phyloP scores from a whole-genome alignment of 2,329 filamentous ascomycete species.

The Fragosphaeria purpurea region DNA sequence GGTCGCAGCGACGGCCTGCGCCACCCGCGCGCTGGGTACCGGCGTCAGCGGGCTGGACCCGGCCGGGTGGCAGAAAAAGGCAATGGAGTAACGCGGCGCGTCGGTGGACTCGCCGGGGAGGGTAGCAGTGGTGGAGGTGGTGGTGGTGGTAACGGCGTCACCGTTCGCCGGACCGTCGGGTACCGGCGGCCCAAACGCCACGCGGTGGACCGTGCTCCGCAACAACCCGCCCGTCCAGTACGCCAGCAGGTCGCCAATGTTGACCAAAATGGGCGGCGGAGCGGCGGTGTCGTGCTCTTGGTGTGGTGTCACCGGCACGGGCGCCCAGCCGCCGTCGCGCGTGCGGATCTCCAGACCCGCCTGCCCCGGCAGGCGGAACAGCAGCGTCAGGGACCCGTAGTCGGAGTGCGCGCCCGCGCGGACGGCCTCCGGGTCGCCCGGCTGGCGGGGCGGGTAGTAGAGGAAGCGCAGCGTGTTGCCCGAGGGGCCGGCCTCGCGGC shows the following conservation, averaged over 20 bases:
- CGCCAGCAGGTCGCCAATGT: conserved; percentile 59
- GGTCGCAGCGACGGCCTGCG: conserved; percentile 24
- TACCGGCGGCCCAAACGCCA: conserved; percentile 48
- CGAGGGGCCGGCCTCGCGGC: conserved; percentile 33
- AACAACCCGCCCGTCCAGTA: conserved; percentile 90
- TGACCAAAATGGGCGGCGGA: conserved; percentile 65
- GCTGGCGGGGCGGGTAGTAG: conserved; percentile 52
- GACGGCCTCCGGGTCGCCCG: conserved; percentile 48
- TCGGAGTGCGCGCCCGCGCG: conserved; percentile 89
- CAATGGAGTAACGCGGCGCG: conserved; percentile 54
- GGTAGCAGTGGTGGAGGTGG: not conserved
- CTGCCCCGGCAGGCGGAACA: conserved; percentile 80
- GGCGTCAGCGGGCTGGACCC: conserved; percentile 40
- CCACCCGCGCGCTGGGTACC: conserved; percentile 51
- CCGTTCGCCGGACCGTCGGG: conserved; percentile 25
- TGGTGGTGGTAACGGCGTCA: conserved; percentile 18
- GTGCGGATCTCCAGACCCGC: conserved; percentile 77
- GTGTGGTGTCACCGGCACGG: conserved; percentile 56
- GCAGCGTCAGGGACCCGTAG: conserved; percentile 62
- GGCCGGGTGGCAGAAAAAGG: conserved; percentile 58
- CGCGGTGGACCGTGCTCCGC: conserved; percentile 79
- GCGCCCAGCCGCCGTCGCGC: conserved; percentile 43
- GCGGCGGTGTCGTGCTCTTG: conserved; percentile 42
- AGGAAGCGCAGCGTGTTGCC: conserved; percentile 60
- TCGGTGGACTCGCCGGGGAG: conserved; percentile 35